Base-by-base conservation (phyloP, 2,329 filamentous ascomycete genomes). In the Onygena corvina region DNA sequence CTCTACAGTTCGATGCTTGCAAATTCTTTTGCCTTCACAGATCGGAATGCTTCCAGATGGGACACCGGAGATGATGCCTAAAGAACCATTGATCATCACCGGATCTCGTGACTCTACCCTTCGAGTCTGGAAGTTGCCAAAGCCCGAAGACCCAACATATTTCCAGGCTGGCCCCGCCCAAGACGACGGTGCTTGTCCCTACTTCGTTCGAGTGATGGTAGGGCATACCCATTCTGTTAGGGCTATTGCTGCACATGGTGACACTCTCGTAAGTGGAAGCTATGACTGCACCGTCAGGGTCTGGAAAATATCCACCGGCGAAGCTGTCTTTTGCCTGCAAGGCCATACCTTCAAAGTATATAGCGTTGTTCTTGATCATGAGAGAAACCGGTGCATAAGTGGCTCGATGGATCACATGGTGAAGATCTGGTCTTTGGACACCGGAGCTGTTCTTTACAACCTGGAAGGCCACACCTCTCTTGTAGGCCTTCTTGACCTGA, bases 351-450 rank as follows among this genome's bases (percentile, higher is more conserved):
- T 90, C 63, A 96, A 98, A 65, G 92, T 98, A 0, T 98, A 98
- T 65, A 95, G 89, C 53, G 92, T 98, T 6, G 92, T 98, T 6
- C 72, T 96, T 18, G 92, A 98, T 60, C 84, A 88, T 57, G 81
- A 84, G 59, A 84, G 92, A 52, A 94, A 93, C 61, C 84, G 90
- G 34, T 98, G 92, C 67, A 96, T 98, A 55, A 95, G 89, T 54
- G 92, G 92, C 9, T 94, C 89, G 4, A 98, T 98, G 92, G 92
- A 98, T 65, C 94, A 92, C 54, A 76, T 89, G 55, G 92, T 98
- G 62, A 96, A 95, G 68, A 90, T 98, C 9, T 98, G 92, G 92
- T 92, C 90, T 52, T 75, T 98, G 11, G 81, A 87, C 25, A 92
- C 85, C 1, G 92, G 92, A 0, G 72, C 82, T 0, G 86, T 88